A percentile compares a stretch with the other conserved stretches of the same genome.
Evolutionary conservation across 495 filamentous ascomycete genomes (phyloP).

Genomic region (Penicillium mononematosum): DNA sequence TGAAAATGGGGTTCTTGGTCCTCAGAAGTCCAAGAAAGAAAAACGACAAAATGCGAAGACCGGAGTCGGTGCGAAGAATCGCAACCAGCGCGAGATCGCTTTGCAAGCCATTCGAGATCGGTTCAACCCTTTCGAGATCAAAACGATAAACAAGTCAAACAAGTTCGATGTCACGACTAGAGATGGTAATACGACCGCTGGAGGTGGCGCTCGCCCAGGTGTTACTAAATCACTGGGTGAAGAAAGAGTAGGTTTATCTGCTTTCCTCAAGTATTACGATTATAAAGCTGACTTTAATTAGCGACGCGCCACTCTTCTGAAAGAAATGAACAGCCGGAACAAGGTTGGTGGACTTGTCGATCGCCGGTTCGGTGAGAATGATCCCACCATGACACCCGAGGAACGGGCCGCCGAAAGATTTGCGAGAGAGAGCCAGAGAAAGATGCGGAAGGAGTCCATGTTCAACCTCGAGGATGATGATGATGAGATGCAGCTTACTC

Average conservation of each 20-base stretch:
- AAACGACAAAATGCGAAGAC: slow-evolving; percentile 70
- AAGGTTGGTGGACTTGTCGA: slow-evolving; percentile 92
- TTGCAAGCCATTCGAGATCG: slow-evolving; percentile 83
- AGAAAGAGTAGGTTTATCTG: slow-evolving; percentile 62
- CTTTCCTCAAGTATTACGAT: background rate
- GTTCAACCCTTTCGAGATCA: slow-evolving; percentile 97
- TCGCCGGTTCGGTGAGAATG: slow-evolving; percentile 92
- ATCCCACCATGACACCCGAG: slow-evolving; percentile 89
- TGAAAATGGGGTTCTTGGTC: slow-evolving; percentile 83
- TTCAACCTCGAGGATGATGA: slow-evolving; percentile 92
- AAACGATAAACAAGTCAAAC: slow-evolving; percentile 60
- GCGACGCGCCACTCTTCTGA: slow-evolving; percentile 75
- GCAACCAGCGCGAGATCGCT: slow-evolving; percentile 69
- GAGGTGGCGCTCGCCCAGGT: slow-evolving; percentile 61
- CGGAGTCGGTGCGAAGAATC: slow-evolving; percentile 58
- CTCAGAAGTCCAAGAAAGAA: slow-evolving; percentile 89
- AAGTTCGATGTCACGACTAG: slow-evolving; percentile 76
- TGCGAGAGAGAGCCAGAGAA: slow-evolving; percentile 73
- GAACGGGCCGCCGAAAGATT: slow-evolving; percentile 91
- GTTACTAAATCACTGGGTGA: slow-evolving; percentile 84
- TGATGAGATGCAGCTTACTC: slow-evolving; percentile 70
- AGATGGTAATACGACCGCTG: slow-evolving; percentile 51
- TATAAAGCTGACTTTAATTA: slow-evolving; percentile 29
- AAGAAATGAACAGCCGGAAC: slow-evolving; percentile 80
- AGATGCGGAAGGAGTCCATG: slow-evolving; percentile 66